phyloP scores from a whole-genome alignment of 495 filamentous ascomycete genomes.

The Pseudomonodictys pantanalensis region DNA sequence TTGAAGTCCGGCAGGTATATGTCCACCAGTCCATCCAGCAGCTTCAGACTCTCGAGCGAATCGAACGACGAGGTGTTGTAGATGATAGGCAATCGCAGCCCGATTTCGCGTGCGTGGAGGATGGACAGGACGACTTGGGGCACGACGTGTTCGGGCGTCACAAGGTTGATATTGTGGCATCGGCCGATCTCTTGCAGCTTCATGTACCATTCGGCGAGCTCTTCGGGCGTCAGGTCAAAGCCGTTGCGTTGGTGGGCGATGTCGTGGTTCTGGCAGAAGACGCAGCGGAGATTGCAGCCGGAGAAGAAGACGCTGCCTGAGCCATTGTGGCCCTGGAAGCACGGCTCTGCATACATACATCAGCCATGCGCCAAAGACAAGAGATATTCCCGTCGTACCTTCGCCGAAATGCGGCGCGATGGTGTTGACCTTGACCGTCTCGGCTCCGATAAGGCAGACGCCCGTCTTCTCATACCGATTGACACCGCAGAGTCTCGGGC shows the following conservation, averaged over 20 bases:
- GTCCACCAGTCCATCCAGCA: slow-evolving; percentile 72
- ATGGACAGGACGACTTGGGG: slow-evolving; percentile 72
- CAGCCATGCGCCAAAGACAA: neutral
- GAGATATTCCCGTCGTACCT: slow-evolving; percentile 37
- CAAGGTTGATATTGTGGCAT: slow-evolving; percentile 77
- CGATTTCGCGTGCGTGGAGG: slow-evolving; percentile 62
- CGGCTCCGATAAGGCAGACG: slow-evolving; percentile 68
- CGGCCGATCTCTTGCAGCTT: slow-evolving; percentile 70
- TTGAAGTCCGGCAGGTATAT: slow-evolving; percentile 81
- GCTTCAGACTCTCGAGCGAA: slow-evolving; percentile 60
- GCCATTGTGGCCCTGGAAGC: slow-evolving; percentile 72
- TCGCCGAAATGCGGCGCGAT: slow-evolving; percentile 74
- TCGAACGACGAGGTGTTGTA: slow-evolving; percentile 80
- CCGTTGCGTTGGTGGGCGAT: slow-evolving; percentile 72
- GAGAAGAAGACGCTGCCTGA: slow-evolving; percentile 74
- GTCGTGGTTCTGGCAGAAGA: slow-evolving; percentile 81
- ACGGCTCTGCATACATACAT: slow-evolving; percentile 59
- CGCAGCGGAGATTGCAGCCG: slow-evolving; percentile 62
- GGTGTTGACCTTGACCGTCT: slow-evolving; percentile 68
- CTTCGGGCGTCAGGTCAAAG: slow-evolving; percentile 70
- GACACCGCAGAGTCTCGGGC: slow-evolving; percentile 67
- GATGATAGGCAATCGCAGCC: slow-evolving; percentile 65
- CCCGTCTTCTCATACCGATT: slow-evolving; percentile 71
- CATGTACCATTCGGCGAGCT: slow-evolving; percentile 72
- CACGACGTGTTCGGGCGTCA: slow-evolving; percentile 75